Conservation (phyloP, 2,329 filamentous ascomycete species). For the Cercospora sp. region DNA sequence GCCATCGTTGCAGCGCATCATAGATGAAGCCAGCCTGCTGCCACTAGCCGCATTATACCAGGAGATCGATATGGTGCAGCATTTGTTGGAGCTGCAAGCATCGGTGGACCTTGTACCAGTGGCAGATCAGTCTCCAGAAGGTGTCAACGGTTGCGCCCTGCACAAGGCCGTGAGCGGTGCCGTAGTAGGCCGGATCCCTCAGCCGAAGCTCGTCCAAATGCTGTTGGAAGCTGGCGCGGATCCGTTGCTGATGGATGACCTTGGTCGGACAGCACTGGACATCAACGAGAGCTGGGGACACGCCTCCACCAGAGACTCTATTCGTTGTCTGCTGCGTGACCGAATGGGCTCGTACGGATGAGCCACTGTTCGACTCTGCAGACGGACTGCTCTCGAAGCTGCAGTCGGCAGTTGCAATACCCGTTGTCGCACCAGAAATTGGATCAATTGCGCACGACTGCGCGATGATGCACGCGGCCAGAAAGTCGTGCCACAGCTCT, state of each 20-base stretch:
- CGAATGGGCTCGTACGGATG: background rate
- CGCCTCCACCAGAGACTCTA: slow-evolving; percentile 9
- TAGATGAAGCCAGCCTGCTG: slow-evolving; percentile 20
- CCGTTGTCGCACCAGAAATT: background rate
- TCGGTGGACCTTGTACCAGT: slow-evolving; percentile 13
- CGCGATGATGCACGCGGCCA: background rate
- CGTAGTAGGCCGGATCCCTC: slow-evolving; percentile 9
- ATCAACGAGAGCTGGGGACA: slow-evolving; percentile 19
- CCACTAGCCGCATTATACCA: slow-evolving; percentile 19
- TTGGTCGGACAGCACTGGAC: slow-evolving; percentile 17
- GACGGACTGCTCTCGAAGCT: background rate
- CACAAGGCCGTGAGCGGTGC: slow-evolving; percentile 20
- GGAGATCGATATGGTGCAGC: slow-evolving; percentile 16
- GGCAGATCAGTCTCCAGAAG: slow-evolving; percentile 10
- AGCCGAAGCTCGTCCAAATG: slow-evolving; percentile 14
- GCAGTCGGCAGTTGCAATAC: background rate
- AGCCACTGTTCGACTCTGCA: background rate
- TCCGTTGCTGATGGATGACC: slow-evolving; percentile 16
- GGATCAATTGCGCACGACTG: no score
- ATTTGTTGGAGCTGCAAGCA: slow-evolving; percentile 14
- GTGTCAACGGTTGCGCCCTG: slow-evolving; percentile 17
- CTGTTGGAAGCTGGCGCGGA: slow-evolving; percentile 19
- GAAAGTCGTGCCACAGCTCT: background rate
- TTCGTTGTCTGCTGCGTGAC: slow-evolving; percentile 10
- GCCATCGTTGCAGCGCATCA: slow-evolving; percentile 16